Evolutionary conservation across 352 stramenopile species (phyloP).

Genomic region (Phytophthora palmivora): DNA sequence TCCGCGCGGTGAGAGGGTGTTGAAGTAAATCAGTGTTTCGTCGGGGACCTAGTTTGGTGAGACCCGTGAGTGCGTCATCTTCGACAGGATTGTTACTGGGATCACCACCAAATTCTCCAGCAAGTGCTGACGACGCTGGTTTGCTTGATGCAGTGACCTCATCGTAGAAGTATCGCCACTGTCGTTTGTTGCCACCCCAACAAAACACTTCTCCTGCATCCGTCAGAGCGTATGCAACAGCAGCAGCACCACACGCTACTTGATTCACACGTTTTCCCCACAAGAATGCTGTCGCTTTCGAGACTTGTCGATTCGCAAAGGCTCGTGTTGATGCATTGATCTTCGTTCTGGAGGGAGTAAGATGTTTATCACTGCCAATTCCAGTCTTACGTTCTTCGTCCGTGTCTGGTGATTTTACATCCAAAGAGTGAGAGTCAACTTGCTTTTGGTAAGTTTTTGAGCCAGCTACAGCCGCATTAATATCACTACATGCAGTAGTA

Average conservation of each 20-base stretch:
- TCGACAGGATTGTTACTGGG: neutral
- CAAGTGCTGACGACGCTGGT: neutral
- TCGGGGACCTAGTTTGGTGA: neutral
- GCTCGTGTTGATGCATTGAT: constrained; percentile 48
- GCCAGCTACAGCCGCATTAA: neutral
- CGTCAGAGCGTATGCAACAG: constrained; percentile 70
- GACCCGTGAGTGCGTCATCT: neutral
- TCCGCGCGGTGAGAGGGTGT: constrained; percentile 56
- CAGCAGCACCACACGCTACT: constrained; percentile 55
- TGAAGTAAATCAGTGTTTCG: constrained; percentile 4
- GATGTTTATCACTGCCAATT: constrained; percentile 7
- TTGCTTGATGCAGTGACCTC: constrained; percentile 26
- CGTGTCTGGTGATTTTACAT: neutral
- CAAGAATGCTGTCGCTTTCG: constrained; percentile 70
- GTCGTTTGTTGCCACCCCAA: constrained; percentile 75
- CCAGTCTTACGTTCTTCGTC: neutral
- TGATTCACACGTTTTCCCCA: constrained; percentile 74
- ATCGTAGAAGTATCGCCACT: constrained; percentile 82
- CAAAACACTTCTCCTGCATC: constrained; percentile 77
- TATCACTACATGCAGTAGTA: neutral
- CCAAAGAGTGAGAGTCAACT: neutral
- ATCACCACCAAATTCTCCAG: constrained; percentile 3
- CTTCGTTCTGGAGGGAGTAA: constrained; percentile 44
- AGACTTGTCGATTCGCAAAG: constrained; percentile 64
- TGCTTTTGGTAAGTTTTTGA: neutral